These are phyloP conservation scores for Epichloe sibirici DNA, from an alignment of 2,329 filamentous ascomycete genomes.

Conservation along the genomic window DNA sequence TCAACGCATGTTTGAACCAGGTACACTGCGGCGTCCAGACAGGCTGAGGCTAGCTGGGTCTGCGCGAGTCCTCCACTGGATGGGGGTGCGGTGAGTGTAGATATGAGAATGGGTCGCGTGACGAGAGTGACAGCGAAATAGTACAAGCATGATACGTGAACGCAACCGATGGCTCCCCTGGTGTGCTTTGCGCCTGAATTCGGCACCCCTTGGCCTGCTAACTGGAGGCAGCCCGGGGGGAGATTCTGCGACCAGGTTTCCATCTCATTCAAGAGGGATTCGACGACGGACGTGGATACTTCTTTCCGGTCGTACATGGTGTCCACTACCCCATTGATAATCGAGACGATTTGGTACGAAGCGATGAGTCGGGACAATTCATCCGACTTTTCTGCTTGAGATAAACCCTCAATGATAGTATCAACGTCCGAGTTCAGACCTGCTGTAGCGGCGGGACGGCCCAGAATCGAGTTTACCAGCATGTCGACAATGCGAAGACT, in stretches of 20 bases:
- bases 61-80: conserved; percentile 15
- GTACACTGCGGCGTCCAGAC: conserved; percentile 42
- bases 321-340: conserved; percentile 32
- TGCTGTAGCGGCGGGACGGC: conserved; percentile 24
- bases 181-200: conserved; percentile 3
- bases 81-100: conserved; percentile 29
- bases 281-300: conserved; percentile 20
- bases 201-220: conserved; percentile 7
- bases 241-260: conserved; percentile 33
- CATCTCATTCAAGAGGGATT: conserved; percentile 28
- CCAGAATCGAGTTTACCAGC: conserved; percentile 25
- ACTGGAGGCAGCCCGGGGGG: conserved; percentile 21
- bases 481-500: conserved; percentile 27
- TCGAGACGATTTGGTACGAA: conserved; percentile 28
- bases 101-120: conserved; percentile 43
- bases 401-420: conserved; percentile 12
- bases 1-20: conserved; percentile 42
- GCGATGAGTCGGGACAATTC: conserved; percentile 21
- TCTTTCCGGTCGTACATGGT: conserved; percentile 28
- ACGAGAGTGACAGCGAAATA: conserved; percentile 47
- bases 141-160: conserved; percentile 45
- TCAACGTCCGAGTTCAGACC: conserved; percentile 17
- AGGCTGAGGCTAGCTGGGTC: conserved; percentile 34
- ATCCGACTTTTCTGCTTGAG: conserved; percentile 6
- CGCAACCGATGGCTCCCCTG: conserved; percentile 31